Conservation (phyloP, 305 asterid genomes). For the Fraxinus platypoda region DNA sequence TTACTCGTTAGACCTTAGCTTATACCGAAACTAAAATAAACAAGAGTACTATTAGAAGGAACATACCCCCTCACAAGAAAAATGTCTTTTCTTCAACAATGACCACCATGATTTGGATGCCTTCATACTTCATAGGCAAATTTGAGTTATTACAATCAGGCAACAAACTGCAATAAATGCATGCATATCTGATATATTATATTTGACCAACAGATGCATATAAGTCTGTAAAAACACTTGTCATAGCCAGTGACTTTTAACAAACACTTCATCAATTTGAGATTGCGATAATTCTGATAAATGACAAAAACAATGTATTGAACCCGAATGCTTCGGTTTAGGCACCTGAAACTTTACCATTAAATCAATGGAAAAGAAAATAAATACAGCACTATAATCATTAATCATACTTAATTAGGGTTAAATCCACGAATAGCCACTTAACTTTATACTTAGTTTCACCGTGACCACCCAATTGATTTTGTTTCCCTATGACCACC, state of each 20-base stretch:
- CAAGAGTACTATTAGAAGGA: not conserved
- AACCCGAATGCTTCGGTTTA: not conserved
- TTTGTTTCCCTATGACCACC: no score
- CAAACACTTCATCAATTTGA: not conserved
- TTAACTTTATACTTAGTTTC: no score
- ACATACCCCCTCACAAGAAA: not conserved
- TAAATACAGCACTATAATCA: slow-evolving; percentile 3
- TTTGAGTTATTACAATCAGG: not conserved
- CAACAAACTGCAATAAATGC: not conserved
- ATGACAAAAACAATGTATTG: not conserved
- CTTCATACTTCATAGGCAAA: not conserved
- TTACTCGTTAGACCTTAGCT: not conserved
- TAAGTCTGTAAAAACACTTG: not conserved
- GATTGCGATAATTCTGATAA: not conserved
- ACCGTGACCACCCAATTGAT: no score
- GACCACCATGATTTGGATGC: not conserved
- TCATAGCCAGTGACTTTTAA: not conserved
- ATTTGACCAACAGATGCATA: not conserved
- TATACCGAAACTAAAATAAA: not conserved
- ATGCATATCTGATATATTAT: not conserved
- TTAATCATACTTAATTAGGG: slow-evolving; percentile 1
- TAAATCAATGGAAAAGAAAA: not conserved
- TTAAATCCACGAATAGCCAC: no score
- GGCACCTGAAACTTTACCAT: not conserved
- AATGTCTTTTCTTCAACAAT: not conserved